A percentile compares a stretch with the other conserved stretches of the same genome.
Evolutionary conservation across 1,284 basidiomycete species (phyloP).

Genomic region (Moesziomyces antarcticus): DNA sequence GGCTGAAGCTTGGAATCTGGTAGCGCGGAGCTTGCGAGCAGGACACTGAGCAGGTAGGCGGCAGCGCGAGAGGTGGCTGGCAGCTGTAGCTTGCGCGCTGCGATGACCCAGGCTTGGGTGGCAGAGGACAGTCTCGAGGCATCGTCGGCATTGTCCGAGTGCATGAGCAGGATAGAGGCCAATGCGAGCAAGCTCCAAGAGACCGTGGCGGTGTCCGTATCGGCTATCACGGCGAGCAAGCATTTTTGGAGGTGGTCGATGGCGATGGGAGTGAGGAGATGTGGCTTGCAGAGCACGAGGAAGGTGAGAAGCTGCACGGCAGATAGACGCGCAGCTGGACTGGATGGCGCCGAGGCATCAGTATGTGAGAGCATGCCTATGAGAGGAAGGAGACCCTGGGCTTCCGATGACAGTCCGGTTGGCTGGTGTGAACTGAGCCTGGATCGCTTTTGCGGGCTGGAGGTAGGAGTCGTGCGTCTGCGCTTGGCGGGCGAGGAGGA

Average conservation of each 20-base stretch:
- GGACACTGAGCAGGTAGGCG: slow-evolving; percentile 20
- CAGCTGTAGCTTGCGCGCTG: slow-evolving; percentile 24
- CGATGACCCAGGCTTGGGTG: slow-evolving; percentile 19
- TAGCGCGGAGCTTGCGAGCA: slow-evolving; percentile 8
- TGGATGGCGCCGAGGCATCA: neutral
- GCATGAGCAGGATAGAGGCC: slow-evolving; percentile 2
- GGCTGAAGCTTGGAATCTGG: slow-evolving; percentile 8
- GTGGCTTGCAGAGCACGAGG: slow-evolving; percentile 9
- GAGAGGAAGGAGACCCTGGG: neutral
- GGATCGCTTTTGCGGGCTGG: slow-evolving; percentile 16
- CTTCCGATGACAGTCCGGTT: neutral
- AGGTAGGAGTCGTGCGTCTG: neutral
- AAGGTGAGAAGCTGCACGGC: slow-evolving; percentile 29
- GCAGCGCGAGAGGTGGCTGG: slow-evolving; percentile 23
- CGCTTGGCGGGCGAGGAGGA: neutral
- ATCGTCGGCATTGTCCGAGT: neutral
- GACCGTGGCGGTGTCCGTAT: slow-evolving; percentile 13
- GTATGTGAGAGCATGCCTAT: slow-evolving; percentile 3
- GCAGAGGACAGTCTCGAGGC: neutral
- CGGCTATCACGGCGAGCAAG: slow-evolving; percentile 7
- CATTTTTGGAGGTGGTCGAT: neutral
- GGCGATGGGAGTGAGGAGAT: slow-evolving; percentile 4
- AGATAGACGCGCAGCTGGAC: slow-evolving; percentile 8
- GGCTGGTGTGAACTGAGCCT: neutral
- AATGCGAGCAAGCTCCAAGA: slow-evolving; percentile 26